These are phyloP conservation scores for Lepidium africanum DNA, from an alignment of 345 rosid species.

Conservation along the genomic window DNA sequence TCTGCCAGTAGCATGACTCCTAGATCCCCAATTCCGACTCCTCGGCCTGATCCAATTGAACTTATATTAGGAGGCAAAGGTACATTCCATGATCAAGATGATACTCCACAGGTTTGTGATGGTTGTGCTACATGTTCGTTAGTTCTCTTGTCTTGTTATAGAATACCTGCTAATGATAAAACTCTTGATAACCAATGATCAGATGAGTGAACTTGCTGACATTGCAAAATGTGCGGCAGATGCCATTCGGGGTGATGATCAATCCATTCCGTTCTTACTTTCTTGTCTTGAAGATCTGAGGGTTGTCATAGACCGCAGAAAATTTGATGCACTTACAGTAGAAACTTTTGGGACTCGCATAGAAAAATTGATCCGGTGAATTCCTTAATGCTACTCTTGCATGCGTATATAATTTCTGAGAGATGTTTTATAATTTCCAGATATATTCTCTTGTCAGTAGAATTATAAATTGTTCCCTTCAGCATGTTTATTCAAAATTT, in stretches of 20 bases:
- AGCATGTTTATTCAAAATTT: not conserved
- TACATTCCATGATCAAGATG: conserved; percentile 71
- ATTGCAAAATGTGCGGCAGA: conserved; percentile 91
- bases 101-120: conserved; percentile 70
- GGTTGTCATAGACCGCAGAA: conserved; percentile 76
- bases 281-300: conserved; percentile 81
- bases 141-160: not conserved
- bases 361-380: conserved; percentile 84
- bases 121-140: not conserved
- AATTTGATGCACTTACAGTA: conserved; percentile 90
- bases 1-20: conserved; percentile 99
- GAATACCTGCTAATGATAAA: not conserved
- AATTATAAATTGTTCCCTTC: not conserved
- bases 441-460: not conserved
- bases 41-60: conserved; percentile 87
- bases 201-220: conserved; percentile 98
- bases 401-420: not conserved
- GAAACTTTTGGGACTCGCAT: conserved; percentile 95
- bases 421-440: not conserved
- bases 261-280: conserved; percentile 56
- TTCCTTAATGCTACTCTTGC: conserved; percentile 14
- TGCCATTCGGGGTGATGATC: conserved; percentile 72
- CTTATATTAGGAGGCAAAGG: conserved; percentile 79
- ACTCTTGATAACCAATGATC: conserved; percentile 24
- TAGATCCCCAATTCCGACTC: conserved; percentile 90